These are phyloP conservation scores for Digitaria exilis DNA, from an alignment of 202 grass and related monocot genomes.

Conservation along the genomic window DNA sequence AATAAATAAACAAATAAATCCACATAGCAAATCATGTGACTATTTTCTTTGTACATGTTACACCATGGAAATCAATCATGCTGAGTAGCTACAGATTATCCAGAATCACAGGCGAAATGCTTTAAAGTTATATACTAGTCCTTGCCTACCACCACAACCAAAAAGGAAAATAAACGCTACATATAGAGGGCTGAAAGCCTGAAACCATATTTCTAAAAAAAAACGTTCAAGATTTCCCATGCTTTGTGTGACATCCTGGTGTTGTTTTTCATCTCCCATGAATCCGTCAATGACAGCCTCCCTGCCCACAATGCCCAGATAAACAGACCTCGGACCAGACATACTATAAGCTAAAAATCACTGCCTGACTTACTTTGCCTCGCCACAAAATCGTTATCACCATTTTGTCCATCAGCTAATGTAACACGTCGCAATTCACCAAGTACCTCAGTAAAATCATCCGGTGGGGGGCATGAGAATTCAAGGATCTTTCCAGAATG, in stretches of 20 bases:
- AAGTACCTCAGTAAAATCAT: constrained; percentile 68
- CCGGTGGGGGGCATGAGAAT: constrained; percentile 76
- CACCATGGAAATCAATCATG: background rate
- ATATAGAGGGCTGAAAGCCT: background rate
- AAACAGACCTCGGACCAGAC: background rate
- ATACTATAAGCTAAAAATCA: background rate
- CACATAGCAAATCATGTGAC: background rate
- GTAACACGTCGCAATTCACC: constrained; percentile 51
- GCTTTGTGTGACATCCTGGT: background rate
- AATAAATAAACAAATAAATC: background rate
- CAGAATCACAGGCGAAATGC: background rate
- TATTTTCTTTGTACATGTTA: background rate
- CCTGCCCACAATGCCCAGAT: background rate
- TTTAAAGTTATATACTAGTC: background rate
- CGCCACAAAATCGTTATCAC: background rate
- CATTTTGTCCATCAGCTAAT: constrained; percentile 2
- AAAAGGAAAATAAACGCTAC: background rate
- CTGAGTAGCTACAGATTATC: background rate
- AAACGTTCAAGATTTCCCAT: background rate
- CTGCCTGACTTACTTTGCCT: background rate
- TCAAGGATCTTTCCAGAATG: constrained; percentile 62
- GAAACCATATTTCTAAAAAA: background rate
- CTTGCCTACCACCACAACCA: background rate
- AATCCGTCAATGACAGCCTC: background rate
- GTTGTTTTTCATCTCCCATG: background rate